These are phyloP conservation scores for Hyaloscypha hepaticicola DNA, from an alignment of 495 filamentous ascomycete genomes.

Conservation along the genomic window DNA sequence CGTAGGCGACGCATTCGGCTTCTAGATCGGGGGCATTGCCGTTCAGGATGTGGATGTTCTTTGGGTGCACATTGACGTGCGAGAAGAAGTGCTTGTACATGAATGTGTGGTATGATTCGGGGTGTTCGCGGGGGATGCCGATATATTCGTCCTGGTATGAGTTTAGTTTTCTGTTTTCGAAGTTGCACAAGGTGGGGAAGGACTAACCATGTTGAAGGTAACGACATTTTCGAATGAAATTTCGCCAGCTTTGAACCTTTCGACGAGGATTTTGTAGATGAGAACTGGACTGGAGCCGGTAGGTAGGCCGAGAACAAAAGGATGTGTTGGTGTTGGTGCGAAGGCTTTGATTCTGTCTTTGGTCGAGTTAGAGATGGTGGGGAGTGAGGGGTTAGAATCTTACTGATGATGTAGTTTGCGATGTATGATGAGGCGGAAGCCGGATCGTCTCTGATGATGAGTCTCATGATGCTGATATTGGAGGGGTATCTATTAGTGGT, in stretches of 20 bases:
- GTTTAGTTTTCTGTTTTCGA: constrained; percentile 1
- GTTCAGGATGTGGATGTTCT: constrained; percentile 83
- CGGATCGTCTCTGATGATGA: constrained; percentile 76
- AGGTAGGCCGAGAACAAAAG: constrained; percentile 81
- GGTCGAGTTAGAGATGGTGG: not conserved
- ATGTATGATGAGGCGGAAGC: constrained; percentile 68
- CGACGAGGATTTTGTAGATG: constrained; percentile 75
- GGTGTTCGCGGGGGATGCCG: constrained; percentile 76
- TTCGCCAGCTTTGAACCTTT: constrained; percentile 71
- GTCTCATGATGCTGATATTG: constrained; percentile 57
- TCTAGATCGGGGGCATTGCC: constrained; percentile 75
- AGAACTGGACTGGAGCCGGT: constrained; percentile 77
- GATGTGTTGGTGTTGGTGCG: constrained; percentile 64
- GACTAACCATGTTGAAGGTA: constrained; percentile 82
- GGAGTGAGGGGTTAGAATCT: constrained; percentile 21
- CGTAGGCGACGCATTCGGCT: constrained; percentile 75
- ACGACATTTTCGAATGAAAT: constrained; percentile 86
- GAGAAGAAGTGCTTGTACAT: constrained; percentile 93
- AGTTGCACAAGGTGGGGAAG: constrained; percentile 4
- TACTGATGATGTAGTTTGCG: constrained; percentile 80
- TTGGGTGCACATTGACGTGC: constrained; percentile 76
- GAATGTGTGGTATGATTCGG: constrained; percentile 83
- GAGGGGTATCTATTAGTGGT: not conserved
- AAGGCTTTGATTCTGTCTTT: constrained; percentile 69
- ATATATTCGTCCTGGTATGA: constrained; percentile 76